A percentile compares a stretch with the other conserved stretches of the same genome.
Conservation (phyloP, 805 yeast genomes). For the Starmerella geochares region DNA sequence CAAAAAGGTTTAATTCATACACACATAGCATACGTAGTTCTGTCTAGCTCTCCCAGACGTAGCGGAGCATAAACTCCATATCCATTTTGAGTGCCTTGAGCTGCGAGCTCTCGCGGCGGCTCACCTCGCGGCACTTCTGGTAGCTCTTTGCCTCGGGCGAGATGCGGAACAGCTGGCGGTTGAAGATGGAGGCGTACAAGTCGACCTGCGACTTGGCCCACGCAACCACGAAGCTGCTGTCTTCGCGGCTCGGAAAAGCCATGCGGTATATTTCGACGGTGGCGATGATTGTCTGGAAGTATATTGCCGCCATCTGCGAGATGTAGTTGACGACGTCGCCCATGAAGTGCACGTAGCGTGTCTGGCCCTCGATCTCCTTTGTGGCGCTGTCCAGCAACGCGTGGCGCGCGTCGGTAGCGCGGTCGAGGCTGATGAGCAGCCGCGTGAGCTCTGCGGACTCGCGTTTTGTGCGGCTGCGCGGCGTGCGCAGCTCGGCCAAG, state of each 20-base stretch:
- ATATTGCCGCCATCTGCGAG: conserved; percentile 51
- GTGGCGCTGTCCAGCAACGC: conserved; percentile 42
- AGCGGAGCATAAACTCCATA: conserved; percentile 58
- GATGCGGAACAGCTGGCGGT: conserved; percentile 47
- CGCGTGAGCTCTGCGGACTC: conserved; percentile 26
- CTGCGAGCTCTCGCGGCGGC: conserved; percentile 50
- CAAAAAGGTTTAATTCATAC: no score
- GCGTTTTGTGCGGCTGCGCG: conserved; percentile 4
- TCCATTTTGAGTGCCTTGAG: conserved; percentile 59
- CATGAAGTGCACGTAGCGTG: conserved; percentile 43
- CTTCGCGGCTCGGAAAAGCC: conserved; percentile 39
- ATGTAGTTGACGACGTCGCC: conserved; percentile 48
- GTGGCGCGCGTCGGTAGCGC: conserved; percentile 41
- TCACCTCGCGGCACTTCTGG: conserved; percentile 44
- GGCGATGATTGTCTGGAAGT: conserved; percentile 49
- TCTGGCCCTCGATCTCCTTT: conserved; percentile 39
- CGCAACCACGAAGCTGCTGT: conserved; percentile 54
- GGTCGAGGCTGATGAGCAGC: conserved; percentile 36
- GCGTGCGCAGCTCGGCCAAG: conserved; percentile 14
- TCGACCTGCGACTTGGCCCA: conserved; percentile 65
- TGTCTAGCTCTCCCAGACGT: conserved; percentile 26
- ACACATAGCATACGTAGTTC: no score
- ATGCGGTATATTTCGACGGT: conserved; percentile 47
- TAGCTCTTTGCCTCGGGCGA: conserved; percentile 44
- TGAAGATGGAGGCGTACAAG: conserved; percentile 48